Evolutionary conservation across 1,284 basidiomycete species (phyloP).

Genomic region (Ustilago nuda): DNA sequence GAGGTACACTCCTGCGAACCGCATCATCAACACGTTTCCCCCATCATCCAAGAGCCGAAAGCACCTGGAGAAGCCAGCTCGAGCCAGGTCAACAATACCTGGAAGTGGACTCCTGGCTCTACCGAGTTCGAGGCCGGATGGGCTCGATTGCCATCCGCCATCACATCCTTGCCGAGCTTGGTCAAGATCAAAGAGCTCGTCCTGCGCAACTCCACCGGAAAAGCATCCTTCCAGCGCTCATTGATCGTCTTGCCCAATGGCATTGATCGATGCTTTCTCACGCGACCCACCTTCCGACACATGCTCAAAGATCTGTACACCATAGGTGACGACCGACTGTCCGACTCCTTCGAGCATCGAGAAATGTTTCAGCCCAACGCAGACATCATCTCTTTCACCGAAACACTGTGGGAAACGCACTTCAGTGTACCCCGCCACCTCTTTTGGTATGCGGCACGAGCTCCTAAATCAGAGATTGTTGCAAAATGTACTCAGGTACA

Average conservation of each 20-base stretch:
- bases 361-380: constrained; percentile 9
- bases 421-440: constrained; percentile 26
- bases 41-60: constrained; percentile 1
- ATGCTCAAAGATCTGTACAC: constrained; percentile 25
- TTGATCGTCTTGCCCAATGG: constrained; percentile 24
- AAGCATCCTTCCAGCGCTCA: constrained; percentile 14
- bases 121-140: constrained; percentile 33
- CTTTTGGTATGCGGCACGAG: constrained; percentile 17
- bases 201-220: constrained; percentile 14
- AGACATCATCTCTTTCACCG: constrained; percentile 13
- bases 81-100: constrained; percentile 8
- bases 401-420: constrained; percentile 33
- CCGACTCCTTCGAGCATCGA: constrained; percentile 8
- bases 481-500: constrained; percentile 5
- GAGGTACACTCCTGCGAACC: background rate
- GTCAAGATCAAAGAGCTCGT: constrained; percentile 25
- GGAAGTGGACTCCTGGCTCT: background rate
- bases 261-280: constrained; percentile 30
- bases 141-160: constrained; percentile 28
- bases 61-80: constrained; percentile 16
- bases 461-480: constrained; percentile 1
- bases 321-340: too few relatives aligned
- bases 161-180: constrained; percentile 21
- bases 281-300: constrained; percentile 27
- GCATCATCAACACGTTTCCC: background rate